Base-by-base conservation (phyloP, 129 eudicot species). In the Sambucus nigra region DNA sequence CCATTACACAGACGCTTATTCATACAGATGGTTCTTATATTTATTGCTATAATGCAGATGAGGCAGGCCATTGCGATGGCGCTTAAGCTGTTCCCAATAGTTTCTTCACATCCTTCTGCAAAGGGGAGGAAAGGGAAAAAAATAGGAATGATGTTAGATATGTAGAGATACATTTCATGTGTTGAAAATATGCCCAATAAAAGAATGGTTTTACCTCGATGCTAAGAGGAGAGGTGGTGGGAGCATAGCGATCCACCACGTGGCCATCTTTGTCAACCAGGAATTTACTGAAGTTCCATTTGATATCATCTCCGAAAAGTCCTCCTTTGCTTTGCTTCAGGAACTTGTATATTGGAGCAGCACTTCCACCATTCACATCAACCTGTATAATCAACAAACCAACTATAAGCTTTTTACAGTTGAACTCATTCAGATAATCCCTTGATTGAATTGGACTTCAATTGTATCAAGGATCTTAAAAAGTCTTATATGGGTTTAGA, bases 221-320 rank as follows among this genome's bases (percentile, higher is more conserved):
- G 86, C 97, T 84, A 2, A 86, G 71, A 48, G 97, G 97, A 81
- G 95, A 68, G 25, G 97, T 88, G 40, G 97, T 88, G 56, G 97
- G 97, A 12, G 97, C 97, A 76, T 84, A 89, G 29, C 97, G 97
- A 50, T 89, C 97, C 14, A 81, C 83, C 44, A 88, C 97, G 1
- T 76, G 74, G 5, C 97, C 97, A 47, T 89, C 83, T 64, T 57
- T 73, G 45, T 89, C 71, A 9, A 89, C 93, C 9, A 89, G 72
- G 61, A 89, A 89, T 52, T 89, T 89, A 20, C 93, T 63, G 82
- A 88, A 88, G 63, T 88, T 88, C 97, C 97, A 88, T 55, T 88
- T 88, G 48, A 88, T 81, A 11, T 79, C 70, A 35, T 88, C 93
- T n/a, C 97, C 97, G 16, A 88, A 76, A 35, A 88, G 66, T 47